Base-by-base conservation (phyloP, 352 stramenopile genomes). In the Peronosclerospora sorghi region DNA sequence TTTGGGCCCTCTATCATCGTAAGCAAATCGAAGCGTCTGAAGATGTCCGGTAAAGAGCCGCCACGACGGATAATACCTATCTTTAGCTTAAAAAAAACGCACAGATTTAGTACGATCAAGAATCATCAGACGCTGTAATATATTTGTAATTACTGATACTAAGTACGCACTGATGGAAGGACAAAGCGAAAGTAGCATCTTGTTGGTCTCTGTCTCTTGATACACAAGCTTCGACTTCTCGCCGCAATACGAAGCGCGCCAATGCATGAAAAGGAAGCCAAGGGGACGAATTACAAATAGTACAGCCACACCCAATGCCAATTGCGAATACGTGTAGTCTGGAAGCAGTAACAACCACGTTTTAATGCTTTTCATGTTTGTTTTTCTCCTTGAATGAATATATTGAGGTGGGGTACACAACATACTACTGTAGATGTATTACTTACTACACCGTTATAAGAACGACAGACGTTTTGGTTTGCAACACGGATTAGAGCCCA, bases 21-120 rank as follows among this genome's bases (percentile, higher is more conserved):
- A 66, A n/a, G 63, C 59, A 34, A 84, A 69, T 35, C 59, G 50
- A 9, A 82, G 29, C 5, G 74, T 83, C 53, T 86, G 74, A 14
- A 83, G 20, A 37, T 84, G 74, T 27, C 71, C 71, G 46, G 74
- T 83, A 42, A 74, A 73, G 19, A 84, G 45, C 23, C 69, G 55
- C 67, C 55, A 74, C 12, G 68, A 60, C 18, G 74, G 59, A 43
- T 72, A 70, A 45, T 83, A 86, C 42, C 65, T 70, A 15, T 58
- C 43, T 38, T 56, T 63, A 9, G 71, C 71, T 83, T 18, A 42
- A 32, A 49, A 44, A 38, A 28, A 8, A 4, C 5, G 21, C n/a
- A 6, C 24, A 24, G 6, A 20, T 12, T 40, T 24, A 37, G 43
- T 38, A 39, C 46, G 13, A 51, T 0, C 15, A 34, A 34, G 15